Percentiles rank a stretch among this genome's conserved stretches.
These are phyloP conservation scores for Lophiostoma macrostomum DNA, from an alignment of 495 filamentous ascomycete genomes.

Conservation along the genomic window DNA sequence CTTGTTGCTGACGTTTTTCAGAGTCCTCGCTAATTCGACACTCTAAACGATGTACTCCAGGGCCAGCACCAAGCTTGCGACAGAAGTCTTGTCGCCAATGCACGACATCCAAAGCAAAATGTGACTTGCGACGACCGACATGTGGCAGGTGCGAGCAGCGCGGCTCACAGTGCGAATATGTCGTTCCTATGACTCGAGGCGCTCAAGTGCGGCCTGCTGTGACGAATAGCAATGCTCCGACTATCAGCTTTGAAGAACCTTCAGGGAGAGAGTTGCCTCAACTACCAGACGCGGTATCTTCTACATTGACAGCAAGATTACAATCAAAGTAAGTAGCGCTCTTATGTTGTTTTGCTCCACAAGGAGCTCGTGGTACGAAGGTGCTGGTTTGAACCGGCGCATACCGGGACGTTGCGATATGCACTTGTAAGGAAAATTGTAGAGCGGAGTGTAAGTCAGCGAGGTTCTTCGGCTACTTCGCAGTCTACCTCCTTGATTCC, in stretches of 20 bases:
- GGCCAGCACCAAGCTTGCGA: conserved; percentile 17
- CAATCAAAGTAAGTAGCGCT: too few relatives aligned
- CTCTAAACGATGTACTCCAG: conserved; percentile 29
- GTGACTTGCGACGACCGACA: conserved; percentile 39
- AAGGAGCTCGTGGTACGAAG: too few relatives aligned
- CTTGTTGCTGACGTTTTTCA: conserved; percentile 10
- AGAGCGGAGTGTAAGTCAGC: too few relatives aligned
- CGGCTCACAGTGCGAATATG: conserved; percentile 38
- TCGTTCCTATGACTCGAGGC: conserved; percentile 24
- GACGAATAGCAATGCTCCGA: not conserved
- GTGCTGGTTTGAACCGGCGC: too few relatives aligned
- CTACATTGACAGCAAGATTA: too few relatives aligned
- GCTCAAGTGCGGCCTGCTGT: not conserved
- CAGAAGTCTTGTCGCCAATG: conserved; percentile 45
- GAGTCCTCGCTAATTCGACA: conserved; percentile 41
- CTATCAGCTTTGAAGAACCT: not conserved
- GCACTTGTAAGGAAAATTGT: too few relatives aligned
- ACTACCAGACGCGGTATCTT: too few relatives aligned
- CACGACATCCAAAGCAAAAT: conserved; percentile 42
- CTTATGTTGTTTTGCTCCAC: too few relatives aligned
- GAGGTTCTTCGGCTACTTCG: too few relatives aligned
- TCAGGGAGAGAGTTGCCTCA: too few relatives aligned
- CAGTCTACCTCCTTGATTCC: too few relatives aligned
- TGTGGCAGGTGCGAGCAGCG: conserved; percentile 43
- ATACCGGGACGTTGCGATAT: too few relatives aligned